Evolutionary conservation across 140 eudicot genomes (phyloP).

Genomic region (Bidens hawaiensis): DNA sequence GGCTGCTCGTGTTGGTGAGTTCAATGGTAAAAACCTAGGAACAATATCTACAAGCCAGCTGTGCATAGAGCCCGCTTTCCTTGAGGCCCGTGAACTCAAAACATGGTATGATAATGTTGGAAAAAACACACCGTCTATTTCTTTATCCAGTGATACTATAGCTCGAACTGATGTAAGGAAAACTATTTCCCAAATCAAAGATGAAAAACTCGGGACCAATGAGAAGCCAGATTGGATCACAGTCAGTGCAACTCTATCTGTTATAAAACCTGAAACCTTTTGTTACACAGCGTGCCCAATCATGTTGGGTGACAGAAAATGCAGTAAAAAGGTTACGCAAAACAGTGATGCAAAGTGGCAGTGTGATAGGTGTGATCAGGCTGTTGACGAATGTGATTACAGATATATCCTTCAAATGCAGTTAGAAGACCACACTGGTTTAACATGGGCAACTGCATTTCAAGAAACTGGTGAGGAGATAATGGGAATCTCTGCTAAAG

Average conservation of each 20-base stretch:
- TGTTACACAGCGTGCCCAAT: constrained; percentile 90
- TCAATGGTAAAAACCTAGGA: constrained; percentile 70
- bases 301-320: constrained; percentile 50
- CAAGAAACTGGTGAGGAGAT: constrained; percentile 81
- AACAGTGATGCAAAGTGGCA: constrained; percentile 90
- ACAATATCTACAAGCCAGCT: constrained; percentile 67
- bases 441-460: constrained; percentile 77
- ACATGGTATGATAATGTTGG: constrained; percentile 75
- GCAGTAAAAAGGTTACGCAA: constrained; percentile 77
- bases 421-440: constrained; percentile 86
- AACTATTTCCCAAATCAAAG: constrained; percentile 83
- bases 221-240: constrained; percentile 92
- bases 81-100: constrained; percentile 56
- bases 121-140: constrained; percentile 40
- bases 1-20: constrained; percentile 65
- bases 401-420: constrained; percentile 72
- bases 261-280: constrained; percentile 53
- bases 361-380: constrained; percentile 74
- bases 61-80: constrained; percentile 76
- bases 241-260: constrained; percentile 42
- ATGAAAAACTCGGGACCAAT: constrained; percentile 75
- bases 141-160: constrained; percentile 49
- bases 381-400: constrained; percentile 68
- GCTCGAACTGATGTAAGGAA: constrained; percentile 55
- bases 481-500: constrained; percentile 71